Base-by-base conservation (phyloP, 2,329 filamentous ascomycete species). In the Ceratocystis albifundus region DNA sequence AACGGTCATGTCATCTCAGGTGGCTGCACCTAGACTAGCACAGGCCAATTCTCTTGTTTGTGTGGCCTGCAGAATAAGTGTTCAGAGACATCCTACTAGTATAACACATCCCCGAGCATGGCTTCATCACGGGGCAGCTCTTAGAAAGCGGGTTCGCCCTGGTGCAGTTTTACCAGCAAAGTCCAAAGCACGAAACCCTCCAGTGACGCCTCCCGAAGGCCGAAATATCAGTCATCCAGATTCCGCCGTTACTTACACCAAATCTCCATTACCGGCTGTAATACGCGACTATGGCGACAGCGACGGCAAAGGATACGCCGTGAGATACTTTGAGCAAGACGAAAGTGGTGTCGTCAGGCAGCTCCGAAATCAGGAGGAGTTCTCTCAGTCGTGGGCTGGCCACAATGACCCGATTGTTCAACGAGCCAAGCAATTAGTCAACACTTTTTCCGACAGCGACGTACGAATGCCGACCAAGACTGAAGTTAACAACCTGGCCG, bases 281-380 rank as follows among this genome's bases (percentile, higher is more conserved):
- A 65, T 69, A 50, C 67, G 66, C 48, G 67, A 66, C 62, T 65
- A 65, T 62, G 55, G 46, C 30, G 63, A 69, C 4, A 41, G 53
- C 12, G 64, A 53, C 25, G 61, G 62, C 36, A 68, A 66, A 44
- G 62, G 62, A 1, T 66, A 68, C 28, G 65, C 62, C 17, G 65
- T 70, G 30, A 65, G 68, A 8, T 70, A 67, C 70, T 83, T 80
- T 68, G 79, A 83, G 65, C 77, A 82, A 70, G 75, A 75, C 15
- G 61, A 71, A 6, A 55, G 50, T 22, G 65, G 67, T 6, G 36
- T 66, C 17, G 70, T 79, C 12, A 75, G 72, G 17, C 75, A 76
- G 69, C 72, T 82, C 20, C 69, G 70, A 8, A 70, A 74, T 67
- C 73, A 77, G 61, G 73, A 77, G n/a, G 76, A 75, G 6, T 80